These are phyloP conservation scores for Nicotiana tabacum DNA, from an alignment of 257 asterid genomes.

Conservation along the genomic window DNA sequence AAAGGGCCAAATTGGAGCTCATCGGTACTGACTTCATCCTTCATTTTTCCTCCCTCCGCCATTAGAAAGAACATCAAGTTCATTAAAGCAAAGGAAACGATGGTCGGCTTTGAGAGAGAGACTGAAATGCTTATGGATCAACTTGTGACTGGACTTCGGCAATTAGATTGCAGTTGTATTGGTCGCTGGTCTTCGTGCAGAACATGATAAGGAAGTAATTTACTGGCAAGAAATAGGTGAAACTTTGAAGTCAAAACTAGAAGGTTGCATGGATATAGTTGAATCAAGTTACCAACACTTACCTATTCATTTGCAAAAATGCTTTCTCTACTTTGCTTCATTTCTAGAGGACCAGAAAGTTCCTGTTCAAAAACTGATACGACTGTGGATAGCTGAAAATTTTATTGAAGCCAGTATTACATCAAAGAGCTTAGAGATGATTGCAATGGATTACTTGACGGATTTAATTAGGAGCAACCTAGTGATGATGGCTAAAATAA, in stretches of 20 bases:
- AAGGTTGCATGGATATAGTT: not conserved
- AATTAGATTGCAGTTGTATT: not conserved
- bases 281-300: not conserved
- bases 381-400: not conserved
- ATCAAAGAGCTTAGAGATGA: not conserved
- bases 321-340: constrained; percentile 7
- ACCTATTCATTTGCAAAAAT: not conserved
- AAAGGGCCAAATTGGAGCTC: too few relatives aligned
- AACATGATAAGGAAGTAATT: not conserved
- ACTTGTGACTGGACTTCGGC: not conserved
- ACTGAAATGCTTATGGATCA: not conserved
- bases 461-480: not conserved
- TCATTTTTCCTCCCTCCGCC: not conserved
- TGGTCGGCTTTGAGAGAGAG: not conserved
- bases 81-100: not conserved
- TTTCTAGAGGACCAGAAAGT: not conserved
- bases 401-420: not conserved
- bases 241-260: not conserved
- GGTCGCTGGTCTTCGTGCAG: not conserved
- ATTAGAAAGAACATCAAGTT: not conserved
- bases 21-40: too few relatives aligned
- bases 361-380: not conserved
- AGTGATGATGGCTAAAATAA: not conserved
- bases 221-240: not conserved
- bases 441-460: not conserved